Conservation (phyloP, 148 eudicot genomes). For the Nyssa sinensis region DNA sequence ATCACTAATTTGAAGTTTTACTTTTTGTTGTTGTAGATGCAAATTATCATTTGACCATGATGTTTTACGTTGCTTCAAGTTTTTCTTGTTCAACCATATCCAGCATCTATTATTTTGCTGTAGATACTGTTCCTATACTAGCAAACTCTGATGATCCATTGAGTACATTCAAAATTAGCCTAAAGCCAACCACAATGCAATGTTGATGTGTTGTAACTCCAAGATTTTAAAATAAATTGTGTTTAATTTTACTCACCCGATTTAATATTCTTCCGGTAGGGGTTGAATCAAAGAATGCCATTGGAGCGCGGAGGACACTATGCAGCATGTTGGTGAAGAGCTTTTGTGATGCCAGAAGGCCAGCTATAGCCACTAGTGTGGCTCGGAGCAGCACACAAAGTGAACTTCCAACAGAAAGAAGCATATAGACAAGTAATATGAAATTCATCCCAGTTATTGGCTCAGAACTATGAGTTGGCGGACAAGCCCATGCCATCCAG, state of each 20-base stretch:
- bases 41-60: too few species aligned
- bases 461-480: constrained; percentile 44
- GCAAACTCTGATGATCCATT: not conserved
- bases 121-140: not conserved
- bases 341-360: constrained; percentile 68
- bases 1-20: too few species aligned
- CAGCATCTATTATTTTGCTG: not conserved
- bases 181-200: not conserved
- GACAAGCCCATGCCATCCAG: constrained; percentile 99
- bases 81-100: not conserved
- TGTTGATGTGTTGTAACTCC: not conserved
- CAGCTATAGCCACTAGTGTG: constrained; percentile 58
- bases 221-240: not conserved
- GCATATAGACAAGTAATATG: constrained; percentile 59
- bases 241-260: constrained; percentile 50
- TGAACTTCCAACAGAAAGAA: constrained; percentile 74
- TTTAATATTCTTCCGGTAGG: constrained; percentile 93
- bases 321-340: constrained; percentile 73
- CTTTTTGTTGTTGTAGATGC: too few species aligned
- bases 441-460: constrained; percentile 51
- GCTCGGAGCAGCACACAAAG: constrained; percentile 71
- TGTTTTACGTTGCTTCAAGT: too few species aligned
- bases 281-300: constrained; percentile 97
- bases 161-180: not conserved
- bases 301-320: constrained; percentile 75